Evolutionary conservation across 805 yeast species (phyloP).

Genomic region (Saccharomycopsis schoenii): DNA sequence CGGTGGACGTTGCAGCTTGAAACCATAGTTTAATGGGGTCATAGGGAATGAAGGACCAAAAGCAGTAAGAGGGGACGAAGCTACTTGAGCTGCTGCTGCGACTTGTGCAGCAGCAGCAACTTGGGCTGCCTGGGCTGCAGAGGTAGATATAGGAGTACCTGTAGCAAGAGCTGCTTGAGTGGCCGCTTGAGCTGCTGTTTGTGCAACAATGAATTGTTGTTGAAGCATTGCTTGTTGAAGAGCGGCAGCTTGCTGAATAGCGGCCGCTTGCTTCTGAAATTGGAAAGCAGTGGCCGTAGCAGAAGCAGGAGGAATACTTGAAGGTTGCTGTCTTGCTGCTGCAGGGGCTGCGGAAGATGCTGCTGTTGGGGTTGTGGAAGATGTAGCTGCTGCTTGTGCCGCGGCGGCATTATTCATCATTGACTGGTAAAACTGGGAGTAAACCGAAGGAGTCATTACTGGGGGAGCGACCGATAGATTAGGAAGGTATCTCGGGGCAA

Average conservation of each 20-base stretch:
- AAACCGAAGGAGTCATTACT: constrained; percentile 9
- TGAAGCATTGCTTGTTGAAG: not conserved
- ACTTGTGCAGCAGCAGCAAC: constrained; percentile 2
- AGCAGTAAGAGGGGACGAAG: constrained; percentile 1
- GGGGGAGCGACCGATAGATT: constrained; percentile 8
- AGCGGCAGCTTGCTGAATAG: not conserved
- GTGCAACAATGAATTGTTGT: not conserved
- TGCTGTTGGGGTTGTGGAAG: not conserved
- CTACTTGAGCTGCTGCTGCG: constrained; percentile 2
- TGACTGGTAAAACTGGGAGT: constrained; percentile 12
- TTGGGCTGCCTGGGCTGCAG: constrained; percentile 3
- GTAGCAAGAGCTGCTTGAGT: constrained; percentile 3
- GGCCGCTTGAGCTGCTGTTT: constrained; percentile 1
- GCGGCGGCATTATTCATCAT: constrained; percentile 4
- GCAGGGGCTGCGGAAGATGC: not conserved
- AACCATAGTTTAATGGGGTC: constrained; percentile 16
- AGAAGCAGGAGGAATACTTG: not conserved
- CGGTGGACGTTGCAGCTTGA: constrained; percentile 3
- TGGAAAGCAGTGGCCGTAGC: not conserved
- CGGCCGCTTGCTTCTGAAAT: not conserved
- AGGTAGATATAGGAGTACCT: constrained; percentile 3
- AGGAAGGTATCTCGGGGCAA: constrained; percentile 19
- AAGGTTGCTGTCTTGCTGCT: not conserved
- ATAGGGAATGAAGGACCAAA: constrained; percentile 7
- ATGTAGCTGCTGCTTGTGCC: not conserved